Conservation (phyloP, 2,329 filamentous ascomycete species). For the Ophiostoma novo-ulmi region DNA sequence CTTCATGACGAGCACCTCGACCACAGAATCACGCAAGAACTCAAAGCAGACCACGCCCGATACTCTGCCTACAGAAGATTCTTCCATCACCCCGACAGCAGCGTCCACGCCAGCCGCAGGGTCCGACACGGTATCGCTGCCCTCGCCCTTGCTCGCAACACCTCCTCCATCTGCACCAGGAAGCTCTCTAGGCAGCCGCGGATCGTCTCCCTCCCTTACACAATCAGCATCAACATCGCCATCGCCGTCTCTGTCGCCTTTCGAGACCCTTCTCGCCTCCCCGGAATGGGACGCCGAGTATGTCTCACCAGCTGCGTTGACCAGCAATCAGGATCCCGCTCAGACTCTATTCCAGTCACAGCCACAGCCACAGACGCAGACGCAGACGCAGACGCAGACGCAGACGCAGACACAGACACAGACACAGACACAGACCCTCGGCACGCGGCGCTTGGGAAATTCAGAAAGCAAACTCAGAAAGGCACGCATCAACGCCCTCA, state of each 20-base stretch:
- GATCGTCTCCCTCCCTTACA: conserved; percentile 12
- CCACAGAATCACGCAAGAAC: neutral
- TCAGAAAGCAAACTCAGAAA: conserved; percentile 17
- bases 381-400: neutral
- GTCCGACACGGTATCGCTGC: conserved; percentile 17
- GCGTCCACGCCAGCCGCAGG: conserved; percentile 10
- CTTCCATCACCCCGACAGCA: neutral
- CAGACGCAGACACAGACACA: neutral
- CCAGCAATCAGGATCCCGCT: neutral
- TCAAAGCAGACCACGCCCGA: conserved; percentile 1
- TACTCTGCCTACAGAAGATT: neutral
- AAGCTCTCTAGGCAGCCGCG: conserved; percentile 12
- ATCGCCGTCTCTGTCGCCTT: conserved; percentile 6
- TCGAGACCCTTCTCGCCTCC: conserved; percentile 17
- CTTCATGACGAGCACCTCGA: neutral
- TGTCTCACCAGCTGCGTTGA: conserved; percentile 14
- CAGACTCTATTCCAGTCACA: neutral
- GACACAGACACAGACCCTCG: neutral
- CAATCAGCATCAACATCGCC: neutral
- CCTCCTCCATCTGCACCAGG: conserved; percentile 7
- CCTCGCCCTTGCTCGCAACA: conserved; percentile 18
- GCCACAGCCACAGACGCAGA: neutral
- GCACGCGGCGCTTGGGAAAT: neutral
- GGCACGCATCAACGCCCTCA: conserved; percentile 17
- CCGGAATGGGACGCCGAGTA: conserved; percentile 22